Evolutionary conservation across 495 filamentous ascomycete species (phyloP), one percentile per base, ranked within the genome.

Genomic region (Wilcoxina mikolae): DNA sequence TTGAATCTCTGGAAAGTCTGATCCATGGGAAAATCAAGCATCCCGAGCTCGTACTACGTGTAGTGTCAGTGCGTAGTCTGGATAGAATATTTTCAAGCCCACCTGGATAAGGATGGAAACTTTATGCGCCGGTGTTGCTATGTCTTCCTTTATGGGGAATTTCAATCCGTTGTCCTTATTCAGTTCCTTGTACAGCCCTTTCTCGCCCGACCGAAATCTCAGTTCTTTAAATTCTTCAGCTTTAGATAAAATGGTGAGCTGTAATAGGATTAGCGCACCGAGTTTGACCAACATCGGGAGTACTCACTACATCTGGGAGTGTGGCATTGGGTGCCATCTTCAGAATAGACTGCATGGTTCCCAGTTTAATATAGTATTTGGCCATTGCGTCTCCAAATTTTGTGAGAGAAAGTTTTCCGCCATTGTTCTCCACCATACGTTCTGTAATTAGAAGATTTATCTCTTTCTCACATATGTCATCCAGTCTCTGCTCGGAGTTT

Each of bases 381-480:
- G 91, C 86, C 91, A 98, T 98, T 0, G 86, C 84, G 53, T 86
- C 74, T 1, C 91, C 91, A 61, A 83, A 87, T 51, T 81, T 77
- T 1, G 87, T 94, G 26, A 80, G 81, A 46, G 69, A 72, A 33
- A 94, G 74, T 9, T 56, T 65, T 2, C 62, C 65, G 12, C 71
- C 70, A 2, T 48, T 51, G 2, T 29, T 53, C 33, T 61, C 72
- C 22, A 94, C 73, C 10, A 95, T 67, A 1, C 73, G 69, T 18
- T 68, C 67, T 15, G 83, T 74, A 41, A 80, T 75, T 0, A 98
- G 70, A 35, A 83, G 71, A 29, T 71, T 78, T 46, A 95, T 77
- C 60, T 89, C 84, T 44, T 81, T 82, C 59, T 82, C 78, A 61
- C 87, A 95, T 53, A 94, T 90, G 49, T 80, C 75, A 31, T 83